Percentiles rank a stretch among this genome's conserved stretches.
These are phyloP conservation scores for Sechiopsis laciniata DNA, from an alignment of 306 rosid species.

Conservation along the genomic window DNA sequence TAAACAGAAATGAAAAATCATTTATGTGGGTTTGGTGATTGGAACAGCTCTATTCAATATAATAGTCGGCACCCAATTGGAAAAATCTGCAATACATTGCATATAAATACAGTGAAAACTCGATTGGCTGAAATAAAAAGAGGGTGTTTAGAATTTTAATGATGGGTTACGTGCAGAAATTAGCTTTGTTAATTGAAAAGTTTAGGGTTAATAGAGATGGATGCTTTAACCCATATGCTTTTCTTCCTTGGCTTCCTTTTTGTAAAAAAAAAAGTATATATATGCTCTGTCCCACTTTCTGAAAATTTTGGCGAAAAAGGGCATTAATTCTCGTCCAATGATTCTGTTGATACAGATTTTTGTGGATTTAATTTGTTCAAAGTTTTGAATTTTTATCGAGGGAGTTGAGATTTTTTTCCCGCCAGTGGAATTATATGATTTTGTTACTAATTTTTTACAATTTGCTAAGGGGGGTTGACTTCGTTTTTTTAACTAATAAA, in stretches of 20 bases:
- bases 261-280: background rate
- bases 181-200: background rate
- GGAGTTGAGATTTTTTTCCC: background rate
- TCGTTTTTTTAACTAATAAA: background rate
- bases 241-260: background rate
- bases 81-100: no score
- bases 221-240: constrained; percentile 15
- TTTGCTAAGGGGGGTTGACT: background rate
- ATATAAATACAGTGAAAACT: background rate
- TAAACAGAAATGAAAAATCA: background rate
- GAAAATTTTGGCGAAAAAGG: background rate
- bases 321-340: background rate
- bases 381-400: background rate
- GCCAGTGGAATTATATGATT: background rate
- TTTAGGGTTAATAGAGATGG: background rate
- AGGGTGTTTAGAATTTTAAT: background rate
- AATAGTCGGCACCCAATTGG: background rate
- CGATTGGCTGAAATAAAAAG: background rate
- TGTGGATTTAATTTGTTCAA: background rate
- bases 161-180: background rate
- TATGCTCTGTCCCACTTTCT: constrained; percentile 1
- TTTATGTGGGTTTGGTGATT: background rate
- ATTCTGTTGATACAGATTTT: background rate
- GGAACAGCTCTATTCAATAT: background rate
- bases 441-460: background rate